A percentile compares a stretch with the other conserved stretches of the same genome.
Conservation (phyloP, 2,329 filamentous ascomycete species). For the Calonectria montana region DNA sequence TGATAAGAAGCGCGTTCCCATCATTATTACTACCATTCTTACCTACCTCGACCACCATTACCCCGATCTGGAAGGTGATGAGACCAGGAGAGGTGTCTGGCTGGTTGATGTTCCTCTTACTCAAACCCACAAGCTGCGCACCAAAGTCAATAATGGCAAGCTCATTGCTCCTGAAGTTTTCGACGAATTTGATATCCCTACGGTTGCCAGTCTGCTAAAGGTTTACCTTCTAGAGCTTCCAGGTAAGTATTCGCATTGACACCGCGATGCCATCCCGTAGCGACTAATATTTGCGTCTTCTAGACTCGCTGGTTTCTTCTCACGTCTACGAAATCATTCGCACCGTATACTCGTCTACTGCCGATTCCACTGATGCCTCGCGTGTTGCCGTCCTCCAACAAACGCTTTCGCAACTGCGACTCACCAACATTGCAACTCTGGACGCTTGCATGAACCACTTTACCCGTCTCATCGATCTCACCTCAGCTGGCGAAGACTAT, state of each 20-base stretch:
- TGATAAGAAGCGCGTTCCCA: slow-evolving; percentile 93
- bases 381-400: slow-evolving; percentile 94
- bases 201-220: slow-evolving; percentile 92
- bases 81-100: slow-evolving; percentile 93
- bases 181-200: slow-evolving; percentile 91
- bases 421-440: slow-evolving; percentile 98
- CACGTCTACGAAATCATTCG: slow-evolving; percentile 99
- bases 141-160: slow-evolving; percentile 88
- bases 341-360: slow-evolving; percentile 90
- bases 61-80: slow-evolving; percentile 95
- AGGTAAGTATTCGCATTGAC: slow-evolving; percentile 65
- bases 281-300: slow-evolving; percentile 37
- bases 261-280: slow-evolving; percentile 6
- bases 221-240: slow-evolving; percentile 95
- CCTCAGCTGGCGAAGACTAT: slow-evolving; percentile 92
- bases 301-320: slow-evolving; percentile 97
- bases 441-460: slow-evolving; percentile 99
- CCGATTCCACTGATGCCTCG: slow-evolving; percentile 80
- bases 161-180: slow-evolving; percentile 80
- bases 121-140: slow-evolving; percentile 86
- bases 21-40: slow-evolving; percentile 91
- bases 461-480: slow-evolving; percentile 94
- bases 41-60: slow-evolving; percentile 98
- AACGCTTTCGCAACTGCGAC: slow-evolving; percentile 91
- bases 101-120: slow-evolving; percentile 88